Percentiles rank a stretch among this genome's conserved stretches.
Evolutionary conservation across 495 filamentous ascomycete species (phyloP).

Genomic region (Mytilinidion resinicola): DNA sequence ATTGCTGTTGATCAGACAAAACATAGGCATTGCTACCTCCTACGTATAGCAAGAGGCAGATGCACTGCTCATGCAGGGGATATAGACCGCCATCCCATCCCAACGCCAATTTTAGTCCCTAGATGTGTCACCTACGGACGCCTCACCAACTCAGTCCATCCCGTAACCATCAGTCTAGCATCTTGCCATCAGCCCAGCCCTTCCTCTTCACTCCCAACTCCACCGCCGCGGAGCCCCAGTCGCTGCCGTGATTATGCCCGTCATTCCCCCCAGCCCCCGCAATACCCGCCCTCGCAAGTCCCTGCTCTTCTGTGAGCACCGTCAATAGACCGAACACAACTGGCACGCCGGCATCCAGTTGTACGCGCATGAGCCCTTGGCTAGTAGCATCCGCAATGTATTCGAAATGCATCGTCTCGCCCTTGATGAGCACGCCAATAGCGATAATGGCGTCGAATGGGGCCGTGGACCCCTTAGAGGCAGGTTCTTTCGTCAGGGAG

Average conservation of each 20-base stretch:
- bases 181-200: conserved; percentile 59
- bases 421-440: conserved; percentile 94
- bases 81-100: no score
- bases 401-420: conserved; percentile 97
- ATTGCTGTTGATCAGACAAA: no score
- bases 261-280: conserved; percentile 41
- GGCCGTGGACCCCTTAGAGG: conserved; percentile 39
- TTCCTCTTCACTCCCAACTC: conserved; percentile 67
- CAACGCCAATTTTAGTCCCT: no score
- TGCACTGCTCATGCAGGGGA: no score
- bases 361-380: conserved; percentile 88
- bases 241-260: conserved; percentile 37
- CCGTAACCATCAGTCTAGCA: conserved; percentile 33
- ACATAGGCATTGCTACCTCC: no score
- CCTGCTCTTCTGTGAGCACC: conserved; percentile 82
- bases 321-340: conserved; percentile 92
- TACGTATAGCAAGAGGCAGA: no score
- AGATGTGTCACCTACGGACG: no score
- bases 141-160: background rate
- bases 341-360: conserved; percentile 78
- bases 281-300: conserved; percentile 75
- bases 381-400: conserved; percentile 90
- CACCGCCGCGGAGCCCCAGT: conserved; percentile 55
- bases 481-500: conserved; percentile 5
- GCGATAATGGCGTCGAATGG: conserved; percentile 92